Conservation (phyloP, 768 basidiomycete genomes). For the Amanita thiersii region DNA sequence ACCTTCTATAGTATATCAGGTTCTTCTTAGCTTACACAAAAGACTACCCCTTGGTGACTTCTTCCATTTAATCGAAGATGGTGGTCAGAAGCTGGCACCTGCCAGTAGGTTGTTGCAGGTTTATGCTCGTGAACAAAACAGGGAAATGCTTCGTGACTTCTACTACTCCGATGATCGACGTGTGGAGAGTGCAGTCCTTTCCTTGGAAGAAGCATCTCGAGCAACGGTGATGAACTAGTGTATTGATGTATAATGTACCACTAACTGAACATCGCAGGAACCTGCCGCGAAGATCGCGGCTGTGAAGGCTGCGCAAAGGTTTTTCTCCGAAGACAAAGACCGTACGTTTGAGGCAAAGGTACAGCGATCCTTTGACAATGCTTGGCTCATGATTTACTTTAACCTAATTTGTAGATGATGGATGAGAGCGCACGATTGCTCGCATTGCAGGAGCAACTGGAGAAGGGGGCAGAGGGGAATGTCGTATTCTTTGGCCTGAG, state of each 20-base stretch:
- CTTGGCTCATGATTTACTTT: neutral
- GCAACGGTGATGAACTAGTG: slow-evolving; percentile 44
- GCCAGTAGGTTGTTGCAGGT: slow-evolving; percentile 80
- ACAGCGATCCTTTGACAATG: neutral
- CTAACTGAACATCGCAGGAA: slow-evolving; percentile 40
- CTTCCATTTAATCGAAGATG: slow-evolving; percentile 91
- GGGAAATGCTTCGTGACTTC: slow-evolving; percentile 90
- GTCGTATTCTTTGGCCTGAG: slow-evolving; percentile 76
- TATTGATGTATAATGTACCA: neutral
- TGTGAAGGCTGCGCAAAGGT: slow-evolving; percentile 81
- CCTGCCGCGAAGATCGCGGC: slow-evolving; percentile 59
- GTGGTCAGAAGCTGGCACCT: slow-evolving; percentile 64
- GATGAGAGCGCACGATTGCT: slow-evolving; percentile 81
- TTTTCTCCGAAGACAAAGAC: slow-evolving; percentile 94
- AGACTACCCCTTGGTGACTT: slow-evolving; percentile 82
- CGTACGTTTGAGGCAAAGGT: slow-evolving; percentile 87
- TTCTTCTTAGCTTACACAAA: slow-evolving; percentile 81
- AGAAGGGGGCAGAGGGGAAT: slow-evolving; percentile 76
- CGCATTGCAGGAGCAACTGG: slow-evolving; percentile 75
- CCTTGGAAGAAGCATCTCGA: slow-evolving; percentile 70
- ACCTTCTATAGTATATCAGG: slow-evolving; percentile 76
- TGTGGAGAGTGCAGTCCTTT: slow-evolving; percentile 87
- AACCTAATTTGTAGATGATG: slow-evolving; percentile 57
- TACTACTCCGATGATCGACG: slow-evolving; percentile 97
- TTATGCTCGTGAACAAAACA: slow-evolving; percentile 84